A percentile compares a stretch with the other conserved stretches of the same genome.
These are phyloP conservation scores for Oryza officinalis DNA, from an alignment of 176 grass and related monocot genomes.

Conservation along the genomic window DNA sequence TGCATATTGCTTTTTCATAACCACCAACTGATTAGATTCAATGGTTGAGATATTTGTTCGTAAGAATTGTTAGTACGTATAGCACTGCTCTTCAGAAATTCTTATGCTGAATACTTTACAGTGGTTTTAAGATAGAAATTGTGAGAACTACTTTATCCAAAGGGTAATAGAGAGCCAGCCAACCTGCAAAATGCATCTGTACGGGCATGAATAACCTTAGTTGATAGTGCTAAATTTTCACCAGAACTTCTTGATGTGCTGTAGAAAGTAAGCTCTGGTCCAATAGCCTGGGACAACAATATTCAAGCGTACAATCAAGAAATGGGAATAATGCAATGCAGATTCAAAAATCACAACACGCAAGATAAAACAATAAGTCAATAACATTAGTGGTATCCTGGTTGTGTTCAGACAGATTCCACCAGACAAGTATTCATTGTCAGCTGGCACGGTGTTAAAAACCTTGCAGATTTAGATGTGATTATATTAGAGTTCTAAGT, in stretches of 20 bases:
- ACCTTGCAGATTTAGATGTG: constrained; percentile 17
- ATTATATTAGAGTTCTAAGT: constrained; percentile 16
- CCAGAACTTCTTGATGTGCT: constrained; percentile 78
- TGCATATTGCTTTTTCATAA: too few species aligned
- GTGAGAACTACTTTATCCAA: constrained; percentile 30
- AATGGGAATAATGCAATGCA: neutral
- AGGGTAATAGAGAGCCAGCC: constrained; percentile 27
- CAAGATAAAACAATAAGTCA: neutral
- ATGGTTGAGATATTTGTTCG: too few species aligned
- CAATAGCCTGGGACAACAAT: constrained; percentile 70
- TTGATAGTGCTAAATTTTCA: constrained; percentile 68
- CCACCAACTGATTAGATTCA: too few species aligned
- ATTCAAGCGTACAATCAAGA: constrained; percentile 10
- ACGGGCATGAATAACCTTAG: constrained; percentile 92
- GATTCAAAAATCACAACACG: constrained; percentile 23
- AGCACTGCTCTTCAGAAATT: neutral
- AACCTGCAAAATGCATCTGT: constrained; percentile 93
- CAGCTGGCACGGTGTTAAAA: neutral
- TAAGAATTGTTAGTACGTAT: too few species aligned
- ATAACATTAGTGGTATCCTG: neutral
- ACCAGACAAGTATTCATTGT: constrained; percentile 1
- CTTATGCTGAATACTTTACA: constrained; percentile 14
- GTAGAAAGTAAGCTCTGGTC: constrained; percentile 96
- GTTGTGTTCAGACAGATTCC: constrained; percentile 20
- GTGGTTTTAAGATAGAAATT: constrained; percentile 15